A percentile compares a stretch with the other conserved stretches of the same genome.
These are phyloP conservation scores for Seminavis robusta DNA, from an alignment of 108 stramenopile genomes.

Conservation along the genomic window DNA sequence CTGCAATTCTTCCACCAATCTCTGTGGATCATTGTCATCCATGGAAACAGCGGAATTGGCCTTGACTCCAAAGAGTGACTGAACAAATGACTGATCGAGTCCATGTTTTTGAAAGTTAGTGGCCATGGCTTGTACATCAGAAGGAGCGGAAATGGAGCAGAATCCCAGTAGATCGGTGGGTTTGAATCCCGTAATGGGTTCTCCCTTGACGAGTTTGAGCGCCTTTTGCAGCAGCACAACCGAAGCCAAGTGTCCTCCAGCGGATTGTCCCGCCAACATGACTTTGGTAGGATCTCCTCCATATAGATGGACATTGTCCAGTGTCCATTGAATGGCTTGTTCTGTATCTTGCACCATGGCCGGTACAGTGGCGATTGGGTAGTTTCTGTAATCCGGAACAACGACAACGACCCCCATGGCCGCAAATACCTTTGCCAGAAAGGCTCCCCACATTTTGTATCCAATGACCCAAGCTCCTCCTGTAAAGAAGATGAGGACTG, in stretches of 20 bases:
- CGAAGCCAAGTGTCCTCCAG: conserved; percentile 4
- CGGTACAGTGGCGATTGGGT: conserved; percentile 39
- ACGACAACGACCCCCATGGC: conserved; percentile 53
- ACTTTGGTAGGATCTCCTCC: conserved; percentile 52
- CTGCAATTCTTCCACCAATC: conserved; percentile 1
- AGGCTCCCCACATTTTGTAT: conserved; percentile 81
- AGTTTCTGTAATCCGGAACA: conserved; percentile 71
- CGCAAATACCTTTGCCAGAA: conserved; percentile 44
- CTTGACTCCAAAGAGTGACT: conserved; percentile 39
- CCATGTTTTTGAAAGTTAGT: conserved; percentile 41
- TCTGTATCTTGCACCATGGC: conserved; percentile 70
- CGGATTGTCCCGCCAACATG: conserved; percentile 4
- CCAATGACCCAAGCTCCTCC: conserved; percentile 39
- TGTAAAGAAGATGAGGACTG: background rate
- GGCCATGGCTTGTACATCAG: conserved; percentile 42
- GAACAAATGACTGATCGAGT: conserved; percentile 25
- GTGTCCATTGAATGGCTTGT: conserved; percentile 52
- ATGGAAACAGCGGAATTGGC: no score
- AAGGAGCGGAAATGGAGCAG: conserved; percentile 41
- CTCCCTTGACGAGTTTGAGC: background rate
- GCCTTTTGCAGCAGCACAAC: conserved; percentile 14
- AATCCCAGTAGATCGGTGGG: conserved; percentile 33
- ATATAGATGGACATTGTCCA: conserved; percentile 35
- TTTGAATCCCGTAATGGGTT: background rate
- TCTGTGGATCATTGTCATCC: no score